Percentiles rank a stretch among this genome's conserved stretches.
These are phyloP conservation scores for Ceratobasidium sp. DNA, from an alignment of 1,284 basidiomycete species.

Conservation along the genomic window DNA sequence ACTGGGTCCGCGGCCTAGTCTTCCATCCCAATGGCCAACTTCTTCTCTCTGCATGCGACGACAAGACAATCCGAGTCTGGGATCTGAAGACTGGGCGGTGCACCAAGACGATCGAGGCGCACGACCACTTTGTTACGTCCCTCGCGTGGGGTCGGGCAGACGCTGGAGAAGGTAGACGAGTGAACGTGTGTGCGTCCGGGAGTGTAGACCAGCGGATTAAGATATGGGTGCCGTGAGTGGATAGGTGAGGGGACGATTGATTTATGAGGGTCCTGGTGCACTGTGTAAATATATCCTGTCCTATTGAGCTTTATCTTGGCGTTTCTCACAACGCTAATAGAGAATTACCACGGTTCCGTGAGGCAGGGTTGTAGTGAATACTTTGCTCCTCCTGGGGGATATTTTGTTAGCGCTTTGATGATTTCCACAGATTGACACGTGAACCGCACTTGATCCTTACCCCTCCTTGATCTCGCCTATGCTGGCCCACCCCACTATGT, in stretches of 20 bases:
- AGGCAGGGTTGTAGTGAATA: no score
- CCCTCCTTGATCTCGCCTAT: neutral
- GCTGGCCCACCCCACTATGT: neutral
- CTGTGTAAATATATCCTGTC: constrained; percentile 18
- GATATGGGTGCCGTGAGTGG: constrained; percentile 53
- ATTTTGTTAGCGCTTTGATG: no score
- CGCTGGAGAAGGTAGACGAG: constrained; percentile 67
- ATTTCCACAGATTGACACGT: no score
- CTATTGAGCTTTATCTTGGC: neutral
- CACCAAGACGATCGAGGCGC: constrained; percentile 83
- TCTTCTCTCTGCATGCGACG: constrained; percentile 88
- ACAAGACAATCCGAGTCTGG: constrained; percentile 92
- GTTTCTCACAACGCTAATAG: neutral
- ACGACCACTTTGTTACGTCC: constrained; percentile 86
- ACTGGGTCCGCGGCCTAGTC: constrained; percentile 85
- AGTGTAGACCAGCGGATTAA: constrained; percentile 77
- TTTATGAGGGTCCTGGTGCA: neutral
- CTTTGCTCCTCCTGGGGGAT: no score
- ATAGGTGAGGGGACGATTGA: neutral
- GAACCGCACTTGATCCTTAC: neutral
- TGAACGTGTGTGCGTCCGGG: constrained; percentile 86
- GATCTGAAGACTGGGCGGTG: constrained; percentile 85
- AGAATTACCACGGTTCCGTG: no score
- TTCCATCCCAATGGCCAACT: constrained; percentile 90
- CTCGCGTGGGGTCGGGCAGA: constrained; percentile 82